These are phyloP conservation scores for Tilletia indica DNA, from an alignment of 1,284 basidiomycete species.

Conservation along the genomic window DNA sequence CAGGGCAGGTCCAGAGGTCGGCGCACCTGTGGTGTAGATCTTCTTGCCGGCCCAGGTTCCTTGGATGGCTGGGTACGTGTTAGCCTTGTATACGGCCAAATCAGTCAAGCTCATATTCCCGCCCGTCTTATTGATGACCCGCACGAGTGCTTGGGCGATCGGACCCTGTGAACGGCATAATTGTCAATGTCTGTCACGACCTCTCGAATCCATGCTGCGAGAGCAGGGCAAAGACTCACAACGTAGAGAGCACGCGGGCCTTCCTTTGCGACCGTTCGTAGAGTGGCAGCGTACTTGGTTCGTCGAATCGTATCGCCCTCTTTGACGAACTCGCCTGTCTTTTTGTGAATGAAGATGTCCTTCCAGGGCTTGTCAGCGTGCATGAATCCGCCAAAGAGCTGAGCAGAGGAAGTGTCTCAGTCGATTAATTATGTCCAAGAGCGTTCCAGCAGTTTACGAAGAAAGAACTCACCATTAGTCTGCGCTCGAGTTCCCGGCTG, in stretches of 20 bases:
- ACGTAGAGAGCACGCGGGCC: constrained; percentile 46
- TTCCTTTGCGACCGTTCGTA: constrained; percentile 35
- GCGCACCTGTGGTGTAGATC: constrained; percentile 49
- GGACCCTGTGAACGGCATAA: constrained; percentile 23
- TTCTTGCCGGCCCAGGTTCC: constrained; percentile 70
- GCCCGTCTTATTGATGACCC: constrained; percentile 35
- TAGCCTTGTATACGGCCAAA: constrained; percentile 41
- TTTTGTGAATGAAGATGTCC: constrained; percentile 30
- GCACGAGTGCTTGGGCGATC: constrained; percentile 41
- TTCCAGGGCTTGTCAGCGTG: constrained; percentile 74
- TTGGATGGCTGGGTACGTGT: constrained; percentile 32
- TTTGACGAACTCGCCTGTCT: constrained; percentile 40
- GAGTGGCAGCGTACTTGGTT: constrained; percentile 36
- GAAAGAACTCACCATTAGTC: constrained; percentile 68
- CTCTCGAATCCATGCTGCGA: too few relatives aligned
- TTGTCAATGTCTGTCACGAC: too few relatives aligned
- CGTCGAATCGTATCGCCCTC: constrained; percentile 46
- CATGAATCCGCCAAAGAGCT: constrained; percentile 64
- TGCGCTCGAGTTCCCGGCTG: constrained; percentile 69
- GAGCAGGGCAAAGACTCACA: not conserved
- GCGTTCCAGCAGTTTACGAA: too few relatives aligned
- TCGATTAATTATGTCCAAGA: not conserved
- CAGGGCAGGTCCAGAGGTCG: constrained; percentile 52
- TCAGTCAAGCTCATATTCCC: constrained; percentile 49
- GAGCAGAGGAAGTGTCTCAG: not conserved